phyloP scores from a whole-genome alignment of 257 asterid genomes.

The Solanum acaule region DNA sequence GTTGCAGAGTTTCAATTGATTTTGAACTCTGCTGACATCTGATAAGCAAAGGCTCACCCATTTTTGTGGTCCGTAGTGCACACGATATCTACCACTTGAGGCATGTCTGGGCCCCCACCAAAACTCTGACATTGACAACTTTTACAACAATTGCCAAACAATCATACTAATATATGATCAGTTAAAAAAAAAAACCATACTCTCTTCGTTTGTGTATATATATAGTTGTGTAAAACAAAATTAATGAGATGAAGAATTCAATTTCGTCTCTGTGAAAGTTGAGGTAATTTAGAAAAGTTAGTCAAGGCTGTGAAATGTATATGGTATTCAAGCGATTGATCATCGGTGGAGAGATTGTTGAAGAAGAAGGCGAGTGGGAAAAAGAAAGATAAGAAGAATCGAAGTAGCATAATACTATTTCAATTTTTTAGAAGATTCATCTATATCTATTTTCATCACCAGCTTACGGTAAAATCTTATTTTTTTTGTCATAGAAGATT shows the following conservation, averaged over 20 bases:
- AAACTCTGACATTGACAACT: background rate
- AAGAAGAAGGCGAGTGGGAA: slow-evolving; percentile 68
- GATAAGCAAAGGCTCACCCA: background rate
- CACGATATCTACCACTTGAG: background rate
- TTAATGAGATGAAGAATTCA: background rate
- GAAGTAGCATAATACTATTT: too few relatives aligned
- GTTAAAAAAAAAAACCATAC: background rate
- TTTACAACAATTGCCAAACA: background rate
- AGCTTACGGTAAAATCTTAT: slow-evolving; percentile 8
- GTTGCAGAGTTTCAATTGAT: background rate
- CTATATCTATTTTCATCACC: background rate
- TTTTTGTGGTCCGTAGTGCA: background rate
- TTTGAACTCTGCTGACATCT: background rate
- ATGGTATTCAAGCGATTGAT: slow-evolving; percentile 65
- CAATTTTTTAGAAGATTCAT: background rate
- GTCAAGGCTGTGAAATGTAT: slow-evolving; percentile 52
- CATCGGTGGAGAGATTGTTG: slow-evolving; percentile 65
- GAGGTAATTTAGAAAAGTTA: background rate
- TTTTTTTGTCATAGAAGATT: too few relatives aligned
- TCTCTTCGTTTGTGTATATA: background rate
- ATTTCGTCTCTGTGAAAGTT: background rate
- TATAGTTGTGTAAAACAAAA: background rate
- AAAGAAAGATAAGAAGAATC: slow-evolving; percentile 34
- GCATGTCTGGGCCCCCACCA: background rate
- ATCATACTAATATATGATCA: background rate